These are phyloP conservation scores for Lipomyces sp. DNA, from an alignment of 805 yeast genomes.

Conservation along the genomic window DNA sequence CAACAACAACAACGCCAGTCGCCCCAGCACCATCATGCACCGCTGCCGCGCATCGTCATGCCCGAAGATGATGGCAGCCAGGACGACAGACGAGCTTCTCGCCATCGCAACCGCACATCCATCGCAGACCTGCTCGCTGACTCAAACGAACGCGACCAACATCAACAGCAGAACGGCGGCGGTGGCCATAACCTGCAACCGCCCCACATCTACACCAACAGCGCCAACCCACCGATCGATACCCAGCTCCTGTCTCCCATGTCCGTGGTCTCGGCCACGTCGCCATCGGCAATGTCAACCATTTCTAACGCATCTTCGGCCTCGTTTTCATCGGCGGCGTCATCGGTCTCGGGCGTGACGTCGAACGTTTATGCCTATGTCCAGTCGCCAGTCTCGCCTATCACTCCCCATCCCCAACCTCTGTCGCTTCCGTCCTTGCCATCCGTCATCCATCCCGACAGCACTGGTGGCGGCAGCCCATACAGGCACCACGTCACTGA, in stretches of 20 bases:
- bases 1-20: constrained; percentile 16
- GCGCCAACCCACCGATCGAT: constrained; percentile 37
- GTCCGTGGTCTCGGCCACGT: constrained; percentile 13
- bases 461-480: constrained; percentile 5
- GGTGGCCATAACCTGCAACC: constrained; percentile 6
- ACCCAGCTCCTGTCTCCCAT: constrained; percentile 35
- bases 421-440: constrained; percentile 17
- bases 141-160: constrained; percentile 20
- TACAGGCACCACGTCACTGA: constrained; percentile 25
- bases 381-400: constrained; percentile 25
- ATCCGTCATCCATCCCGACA: constrained; percentile 11
- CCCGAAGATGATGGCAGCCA: constrained; percentile 18
- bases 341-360: neutral
- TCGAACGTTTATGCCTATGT: constrained; percentile 16
- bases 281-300: constrained; percentile 16
- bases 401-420: constrained; percentile 12
- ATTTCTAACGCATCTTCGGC: constrained; percentile 22
- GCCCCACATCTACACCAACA: constrained; percentile 24
- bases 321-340: neutral
- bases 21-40: constrained; percentile 26
- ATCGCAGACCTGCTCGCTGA: constrained; percentile 36
- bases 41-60: constrained; percentile 35
- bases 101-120: constrained; percentile 30
- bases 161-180: constrained; percentile 17
- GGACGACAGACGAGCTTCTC: constrained; percentile 20